Evolutionary conservation across 139 green algal species (phyloP).

Genomic region (Picochlorum sp.): DNA sequence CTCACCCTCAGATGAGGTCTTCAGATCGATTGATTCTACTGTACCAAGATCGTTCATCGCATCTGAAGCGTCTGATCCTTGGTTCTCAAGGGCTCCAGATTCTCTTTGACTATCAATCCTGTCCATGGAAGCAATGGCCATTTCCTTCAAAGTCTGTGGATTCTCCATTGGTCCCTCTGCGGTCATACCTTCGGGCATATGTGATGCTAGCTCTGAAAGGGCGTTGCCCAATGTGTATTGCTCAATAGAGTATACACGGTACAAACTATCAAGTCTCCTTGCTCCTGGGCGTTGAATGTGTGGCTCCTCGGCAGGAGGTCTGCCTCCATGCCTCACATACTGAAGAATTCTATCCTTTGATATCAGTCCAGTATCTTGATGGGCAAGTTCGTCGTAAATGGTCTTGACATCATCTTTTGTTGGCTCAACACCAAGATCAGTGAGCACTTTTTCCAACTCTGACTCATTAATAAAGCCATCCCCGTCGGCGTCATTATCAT

Average conservation of each 20-base stretch:
- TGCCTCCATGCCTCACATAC: constrained; percentile 34
- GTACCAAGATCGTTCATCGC: background rate
- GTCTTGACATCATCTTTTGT: constrained; percentile 23
- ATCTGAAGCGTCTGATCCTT: background rate
- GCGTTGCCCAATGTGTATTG: constrained; percentile 25
- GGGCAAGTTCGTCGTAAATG: constrained; percentile 34
- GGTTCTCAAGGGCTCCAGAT: background rate
- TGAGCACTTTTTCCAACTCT: constrained; percentile 26
- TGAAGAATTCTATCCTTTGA: constrained; percentile 30
- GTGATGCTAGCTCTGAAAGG: constrained; percentile 14
- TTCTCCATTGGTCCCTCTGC: background rate
- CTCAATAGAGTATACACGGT: constrained; percentile 34
- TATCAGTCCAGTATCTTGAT: constrained; percentile 23
- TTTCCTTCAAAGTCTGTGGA: constrained; percentile 8
- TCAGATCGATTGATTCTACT: background rate
- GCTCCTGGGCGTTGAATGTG: background rate
- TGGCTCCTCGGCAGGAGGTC: constrained; percentile 2
- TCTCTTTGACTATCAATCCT: background rate
- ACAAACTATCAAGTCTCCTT: constrained; percentile 20
- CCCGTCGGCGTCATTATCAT: constrained; percentile 18
- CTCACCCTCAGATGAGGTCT: background rate
- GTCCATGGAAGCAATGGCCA: constrained; percentile 11
- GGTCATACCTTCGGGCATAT: constrained; percentile 12
- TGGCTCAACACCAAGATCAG: constrained; percentile 33
- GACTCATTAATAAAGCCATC: constrained; percentile 6